Percentiles rank a stretch among this genome's conserved stretches.
Evolutionary conservation across 208 protist genomes (phyloP).

Genomic region (Kentomonas sorsogonicus): DNA sequence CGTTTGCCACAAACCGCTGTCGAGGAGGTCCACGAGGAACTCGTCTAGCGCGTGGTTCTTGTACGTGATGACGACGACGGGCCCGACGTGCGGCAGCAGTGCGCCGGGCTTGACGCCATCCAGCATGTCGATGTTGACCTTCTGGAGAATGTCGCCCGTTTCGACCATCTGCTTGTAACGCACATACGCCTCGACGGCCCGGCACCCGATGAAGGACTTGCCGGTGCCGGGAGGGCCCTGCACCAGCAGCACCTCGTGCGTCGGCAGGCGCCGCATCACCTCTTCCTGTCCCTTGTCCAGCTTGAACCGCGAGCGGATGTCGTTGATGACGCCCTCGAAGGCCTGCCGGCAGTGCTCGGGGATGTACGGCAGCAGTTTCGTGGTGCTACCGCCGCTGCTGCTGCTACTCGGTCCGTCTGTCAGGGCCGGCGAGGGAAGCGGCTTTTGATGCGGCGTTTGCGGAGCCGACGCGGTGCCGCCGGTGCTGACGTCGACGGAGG

Average conservation of each 20-base stretch:
- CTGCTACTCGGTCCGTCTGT: background rate
- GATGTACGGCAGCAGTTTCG: conserved; percentile 68
- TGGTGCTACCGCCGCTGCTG: background rate
- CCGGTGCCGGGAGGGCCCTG: conserved; percentile 93
- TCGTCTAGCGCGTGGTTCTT: conserved; percentile 96
- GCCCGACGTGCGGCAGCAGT: conserved; percentile 68
- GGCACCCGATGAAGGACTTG: conserved; percentile 93
- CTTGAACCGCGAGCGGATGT: conserved; percentile 45
- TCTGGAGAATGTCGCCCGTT: conserved; percentile 83
- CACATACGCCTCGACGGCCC: conserved; percentile 84
- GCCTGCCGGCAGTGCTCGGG: conserved; percentile 74
- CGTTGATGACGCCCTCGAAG: conserved; percentile 63
- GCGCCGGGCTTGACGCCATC: conserved; percentile 33
- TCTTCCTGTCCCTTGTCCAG: conserved; percentile 78
- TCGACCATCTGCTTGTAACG: conserved; percentile 85
- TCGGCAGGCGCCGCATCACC: conserved; percentile 64
- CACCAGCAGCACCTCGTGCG: conserved; percentile 75
- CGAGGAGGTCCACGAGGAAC: conserved; percentile 82
- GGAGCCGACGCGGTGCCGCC: background rate
- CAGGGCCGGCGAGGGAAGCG: background rate
- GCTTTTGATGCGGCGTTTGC: background rate
- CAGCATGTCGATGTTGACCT: conserved; percentile 71
- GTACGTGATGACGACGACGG: conserved; percentile 91
- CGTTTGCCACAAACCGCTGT: conserved; percentile 65
- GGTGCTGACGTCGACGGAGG: no score